phyloP scores from a whole-genome alignment of 2,329 filamentous ascomycete species.

The Phialophora macrospora region DNA sequence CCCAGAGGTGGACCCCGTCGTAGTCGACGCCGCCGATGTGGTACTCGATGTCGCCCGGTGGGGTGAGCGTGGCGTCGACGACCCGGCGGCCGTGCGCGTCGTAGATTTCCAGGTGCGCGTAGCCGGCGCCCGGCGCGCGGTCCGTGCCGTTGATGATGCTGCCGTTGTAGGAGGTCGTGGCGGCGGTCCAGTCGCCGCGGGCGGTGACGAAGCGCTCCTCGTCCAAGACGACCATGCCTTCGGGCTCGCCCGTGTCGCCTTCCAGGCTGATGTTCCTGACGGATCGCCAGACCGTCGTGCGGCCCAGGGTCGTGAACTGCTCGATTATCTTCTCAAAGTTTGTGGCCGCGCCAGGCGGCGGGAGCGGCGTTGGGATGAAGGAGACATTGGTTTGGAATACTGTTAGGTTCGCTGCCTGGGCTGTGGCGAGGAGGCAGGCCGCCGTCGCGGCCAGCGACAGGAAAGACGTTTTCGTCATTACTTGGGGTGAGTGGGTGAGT shows the following conservation, averaged over 20 bases:
- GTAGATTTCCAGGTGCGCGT: constrained; percentile 55
- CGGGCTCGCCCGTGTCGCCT: constrained; percentile 56
- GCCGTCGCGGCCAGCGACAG: constrained; percentile 15
- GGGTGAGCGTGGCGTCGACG: constrained; percentile 53
- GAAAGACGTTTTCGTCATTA: neutral
- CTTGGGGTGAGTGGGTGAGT: neutral
- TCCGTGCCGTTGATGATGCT: constrained; percentile 70
- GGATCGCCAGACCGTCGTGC: constrained; percentile 52
- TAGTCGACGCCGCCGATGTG: constrained; percentile 58
- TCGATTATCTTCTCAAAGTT: constrained; percentile 44
- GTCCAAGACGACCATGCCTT: constrained; percentile 54
- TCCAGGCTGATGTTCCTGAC: constrained; percentile 52
- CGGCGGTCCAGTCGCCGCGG: constrained; percentile 52
- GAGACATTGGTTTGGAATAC: constrained; percentile 36
- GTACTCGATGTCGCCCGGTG: constrained; percentile 49
- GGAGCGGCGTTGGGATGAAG: constrained; percentile 39
- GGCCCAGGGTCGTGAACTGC: constrained; percentile 52
- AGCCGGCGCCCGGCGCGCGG: constrained; percentile 52
- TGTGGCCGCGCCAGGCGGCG: constrained; percentile 37
- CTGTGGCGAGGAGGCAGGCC: constrained; percentile 20
- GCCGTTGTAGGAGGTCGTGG: constrained; percentile 49
- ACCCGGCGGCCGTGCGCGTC: constrained; percentile 50
- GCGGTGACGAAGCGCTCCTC: constrained; percentile 54
- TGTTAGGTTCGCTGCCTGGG: constrained; percentile 33
- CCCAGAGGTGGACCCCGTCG: constrained; percentile 56